phyloP scores from a whole-genome alignment of 345 rosid species.

The Lepidium didymum region DNA sequence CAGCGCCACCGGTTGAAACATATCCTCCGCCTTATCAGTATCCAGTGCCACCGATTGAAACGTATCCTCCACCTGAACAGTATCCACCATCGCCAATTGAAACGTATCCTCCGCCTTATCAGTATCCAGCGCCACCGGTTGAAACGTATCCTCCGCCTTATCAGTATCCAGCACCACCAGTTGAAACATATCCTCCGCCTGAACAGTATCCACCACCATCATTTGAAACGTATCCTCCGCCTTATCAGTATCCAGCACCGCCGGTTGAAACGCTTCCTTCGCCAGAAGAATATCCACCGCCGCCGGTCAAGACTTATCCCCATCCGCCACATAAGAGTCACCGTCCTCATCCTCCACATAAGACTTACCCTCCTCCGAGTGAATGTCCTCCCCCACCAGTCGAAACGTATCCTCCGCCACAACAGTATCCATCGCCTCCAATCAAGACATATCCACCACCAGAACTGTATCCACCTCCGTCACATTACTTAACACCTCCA shows the following conservation, averaged over 20 bases:
- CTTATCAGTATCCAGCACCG: background rate
- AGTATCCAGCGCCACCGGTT: background rate
- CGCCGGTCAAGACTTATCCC: background rate
- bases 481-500: conserved; percentile 5
- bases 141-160: background rate
- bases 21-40: background rate
- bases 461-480: background rate
- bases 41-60: background rate
- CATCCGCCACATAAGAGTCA: background rate
- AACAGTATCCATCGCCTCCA: background rate
- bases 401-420: background rate
- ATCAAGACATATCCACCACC: background rate
- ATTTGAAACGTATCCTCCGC: background rate
- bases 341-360: background rate
- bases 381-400: background rate
- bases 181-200: background rate
- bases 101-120: background rate
- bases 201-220: conserved; percentile 8
- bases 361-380: background rate
- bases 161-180: background rate
- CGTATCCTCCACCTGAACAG: background rate
- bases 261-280: background rate
- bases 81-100: background rate
- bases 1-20: conserved; percentile 10
- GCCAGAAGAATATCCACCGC: background rate